A percentile compares a stretch with the other conserved stretches of the same genome.
These are phyloP conservation scores for Evernia prunastri DNA, from an alignment of 495 filamentous ascomycete species.

Conservation along the genomic window DNA sequence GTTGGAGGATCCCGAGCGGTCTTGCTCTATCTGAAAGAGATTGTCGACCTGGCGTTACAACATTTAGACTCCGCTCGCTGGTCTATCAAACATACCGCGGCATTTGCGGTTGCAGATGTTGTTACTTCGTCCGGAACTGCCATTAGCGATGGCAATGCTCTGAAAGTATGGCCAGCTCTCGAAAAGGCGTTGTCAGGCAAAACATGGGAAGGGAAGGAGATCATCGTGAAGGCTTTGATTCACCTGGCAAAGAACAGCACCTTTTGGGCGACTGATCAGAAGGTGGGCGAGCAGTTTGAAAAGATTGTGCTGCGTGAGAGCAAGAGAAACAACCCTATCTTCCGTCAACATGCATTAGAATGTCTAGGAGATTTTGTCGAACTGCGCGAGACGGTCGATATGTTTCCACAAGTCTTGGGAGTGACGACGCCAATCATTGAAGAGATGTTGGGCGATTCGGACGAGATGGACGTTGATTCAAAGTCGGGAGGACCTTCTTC, in stretches of 20 bases:
- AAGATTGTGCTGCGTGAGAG: slow-evolving; percentile 75
- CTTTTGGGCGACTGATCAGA: slow-evolving; percentile 49
- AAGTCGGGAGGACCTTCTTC: slow-evolving; percentile 30
- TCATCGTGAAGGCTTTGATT: slow-evolving; percentile 76
- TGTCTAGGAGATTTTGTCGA: slow-evolving; percentile 65
- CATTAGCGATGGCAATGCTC: slow-evolving; percentile 50
- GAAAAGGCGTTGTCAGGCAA: slow-evolving; percentile 77
- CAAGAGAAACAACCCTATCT: slow-evolving; percentile 76
- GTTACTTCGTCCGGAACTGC: slow-evolving; percentile 54
- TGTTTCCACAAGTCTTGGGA: slow-evolving; percentile 59
- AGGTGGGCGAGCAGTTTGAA: slow-evolving; percentile 43
- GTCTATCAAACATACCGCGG: slow-evolving; percentile 82
- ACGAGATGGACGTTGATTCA: slow-evolving; percentile 65
- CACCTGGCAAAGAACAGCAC: slow-evolving; percentile 58
- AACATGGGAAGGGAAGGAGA: slow-evolving; percentile 91
- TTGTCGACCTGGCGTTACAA: slow-evolving; percentile 56
- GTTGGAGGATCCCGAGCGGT: slow-evolving; percentile 79
- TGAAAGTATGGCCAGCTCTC: slow-evolving; percentile 70
- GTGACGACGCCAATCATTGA: slow-evolving; percentile 56
- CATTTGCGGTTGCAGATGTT: slow-evolving; percentile 70
- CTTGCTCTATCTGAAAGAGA: slow-evolving; percentile 76
- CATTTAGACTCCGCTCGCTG: slow-evolving; percentile 73
- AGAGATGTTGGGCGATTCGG: slow-evolving; percentile 47
- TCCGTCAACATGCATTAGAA: slow-evolving; percentile 67
- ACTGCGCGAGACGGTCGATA: slow-evolving; percentile 55